Evolutionary conservation across 108 stramenopile species (phyloP), one percentile per base, ranked within the genome.

Genomic region (Fragilaria crotonensis): DNA sequence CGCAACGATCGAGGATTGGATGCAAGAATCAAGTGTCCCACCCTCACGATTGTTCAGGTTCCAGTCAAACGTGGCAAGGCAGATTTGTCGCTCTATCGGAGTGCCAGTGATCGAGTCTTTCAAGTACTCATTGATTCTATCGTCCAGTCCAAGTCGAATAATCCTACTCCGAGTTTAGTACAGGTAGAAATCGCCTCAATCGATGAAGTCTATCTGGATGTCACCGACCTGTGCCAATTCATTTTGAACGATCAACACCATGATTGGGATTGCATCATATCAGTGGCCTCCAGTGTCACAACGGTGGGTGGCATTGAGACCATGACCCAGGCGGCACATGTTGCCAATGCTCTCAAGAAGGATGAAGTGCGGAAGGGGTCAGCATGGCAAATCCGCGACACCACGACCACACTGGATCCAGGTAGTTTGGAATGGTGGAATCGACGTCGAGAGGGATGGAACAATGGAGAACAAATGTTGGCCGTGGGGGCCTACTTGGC

Each of bases 151-250:
- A 7, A 41, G 14, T 41, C 36, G 11, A 41, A 41, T 14, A 41
- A 11, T 11, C 11, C 49, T 28, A 27, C 30, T 21, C 36, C 7
- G 7, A 11, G n/a, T 57, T 48, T 48, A 29, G 14, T 23, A 55
- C 33, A 30, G 5, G 74, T 78, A 29, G 81, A 83, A 57, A 64
- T 68, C 32, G 78, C 78, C 0, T 73, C 71, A 28, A 73, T 79
- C 47, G 81, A 83, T 54, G 81, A 83, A 60, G 72, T 76, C 22
- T 79, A 79, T 50, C 48, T 83, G 17, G 81, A 83, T 41, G 66
- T 83, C 17, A 79, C 78, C 4, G 51, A 23, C 18, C 18, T 26
- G 25, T 21, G 18, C 3, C 2, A 22, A 26, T 1, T 3, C 22
- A 52, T 52, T 52, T 25, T 52, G 51, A 49, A 49, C n/a, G 19